Evolutionary conservation across 1,284 basidiomycete genomes (phyloP), one percentile per base, ranked within the genome.

Genomic region (Cryptococcus depauperatus): DNA sequence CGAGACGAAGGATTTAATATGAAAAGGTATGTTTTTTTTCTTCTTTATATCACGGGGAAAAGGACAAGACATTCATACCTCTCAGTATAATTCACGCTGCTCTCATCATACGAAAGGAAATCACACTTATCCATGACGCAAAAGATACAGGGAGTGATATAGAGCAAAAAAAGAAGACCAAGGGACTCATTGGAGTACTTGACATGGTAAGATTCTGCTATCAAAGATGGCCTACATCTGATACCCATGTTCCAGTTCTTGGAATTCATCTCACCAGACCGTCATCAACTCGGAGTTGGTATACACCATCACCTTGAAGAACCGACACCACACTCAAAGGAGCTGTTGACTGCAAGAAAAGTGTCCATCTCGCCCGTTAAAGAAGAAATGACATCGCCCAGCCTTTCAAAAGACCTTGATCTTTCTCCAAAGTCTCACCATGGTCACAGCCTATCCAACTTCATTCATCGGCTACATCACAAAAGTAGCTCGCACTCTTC

Each of bases 1-100:
- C 32, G 38, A 23, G 37, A n/a, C 14, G 48, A 50, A 19, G 48
- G 48, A 8, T 19, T 47, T 16, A 25, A 34, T 21, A 8, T 46
- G 21, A 43, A 35, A 13, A 33, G 21, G 48, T 46, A 22, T 19
- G 48, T 37, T 16, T 35, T 10, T 5, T 10, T 19, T 14, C 2
- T 16, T 16, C 5, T 18, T 18, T n/a, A 16, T 10, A 25, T 13
- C 5, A 25, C 10, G n/a, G 30, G 19, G n/a, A 16, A 28, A 19
- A 5, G 5, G 22, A 14, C 30, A 27, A 16, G 29, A 34, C 4
- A 16, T 35, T n/a, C n/a, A n/a, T n/a, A n/a, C n/a, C 9, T 41
- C 6, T 1, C 13, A 48, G 47, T 18, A 26, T 44, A 5, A 30
- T 41, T 14, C 35, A 44, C 14, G 21, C 47, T 9, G n/a, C 41